phyloP scores from a whole-genome alignment of 2,329 filamentous ascomycete species.

The Cercospora sojina region DNA sequence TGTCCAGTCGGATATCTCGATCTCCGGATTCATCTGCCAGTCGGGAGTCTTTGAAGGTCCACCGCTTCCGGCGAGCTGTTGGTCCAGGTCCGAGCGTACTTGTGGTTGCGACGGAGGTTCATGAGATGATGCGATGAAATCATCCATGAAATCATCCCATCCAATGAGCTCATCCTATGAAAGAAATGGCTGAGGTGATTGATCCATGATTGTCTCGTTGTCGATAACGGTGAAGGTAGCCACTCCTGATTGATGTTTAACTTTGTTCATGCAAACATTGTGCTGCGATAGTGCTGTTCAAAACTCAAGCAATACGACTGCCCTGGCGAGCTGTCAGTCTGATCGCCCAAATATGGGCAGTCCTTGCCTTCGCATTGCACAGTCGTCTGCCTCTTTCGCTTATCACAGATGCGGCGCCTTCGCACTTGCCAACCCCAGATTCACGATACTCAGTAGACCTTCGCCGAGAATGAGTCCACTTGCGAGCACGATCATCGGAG shows the following conservation, averaged over 20 bases:
- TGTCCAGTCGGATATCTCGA: neutral
- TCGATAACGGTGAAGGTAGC: neutral
- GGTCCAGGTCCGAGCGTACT: neutral
- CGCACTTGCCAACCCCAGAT: conserved; percentile 75
- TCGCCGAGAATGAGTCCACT: conserved; percentile 89
- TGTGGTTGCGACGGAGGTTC: neutral
- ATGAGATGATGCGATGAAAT: neutral
- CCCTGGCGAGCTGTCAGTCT: neutral
- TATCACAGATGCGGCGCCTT: conserved; percentile 66
- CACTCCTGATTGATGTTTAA: neutral
- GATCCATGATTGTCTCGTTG: neutral
- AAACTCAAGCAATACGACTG: neutral
- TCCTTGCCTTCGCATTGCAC: neutral
- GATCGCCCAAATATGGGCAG: neutral
- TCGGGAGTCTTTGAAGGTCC: neutral
- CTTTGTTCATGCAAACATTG: neutral
- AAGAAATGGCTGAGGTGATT: neutral
- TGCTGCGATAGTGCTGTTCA: neutral
- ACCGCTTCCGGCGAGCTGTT: neutral
- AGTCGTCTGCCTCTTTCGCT: neutral
- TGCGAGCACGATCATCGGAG: conserved; percentile 84
- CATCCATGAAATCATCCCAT: neutral
- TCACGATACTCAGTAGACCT: conserved; percentile 87
- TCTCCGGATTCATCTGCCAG: neutral
- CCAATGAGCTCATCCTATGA: too few species aligned